Evolutionary conservation across 768 basidiomycete genomes (phyloP).

Genomic region (Trametes sanguinea): DNA sequence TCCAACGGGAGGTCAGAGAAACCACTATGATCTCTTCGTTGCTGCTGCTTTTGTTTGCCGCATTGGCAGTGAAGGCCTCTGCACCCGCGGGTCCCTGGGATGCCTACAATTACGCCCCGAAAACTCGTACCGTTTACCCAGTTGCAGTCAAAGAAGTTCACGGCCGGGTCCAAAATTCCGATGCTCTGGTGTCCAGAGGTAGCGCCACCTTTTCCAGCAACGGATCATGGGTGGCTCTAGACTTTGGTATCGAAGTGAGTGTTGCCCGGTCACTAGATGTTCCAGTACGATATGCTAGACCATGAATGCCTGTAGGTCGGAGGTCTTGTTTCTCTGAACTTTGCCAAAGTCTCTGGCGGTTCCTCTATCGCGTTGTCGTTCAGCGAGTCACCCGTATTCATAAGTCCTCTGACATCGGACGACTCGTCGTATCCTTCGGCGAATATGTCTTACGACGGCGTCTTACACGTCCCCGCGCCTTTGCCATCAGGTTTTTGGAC

Average conservation of each 20-base stretch:
- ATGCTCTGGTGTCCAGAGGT: slow-evolving; percentile 39
- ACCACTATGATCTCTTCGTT: slow-evolving; percentile 5
- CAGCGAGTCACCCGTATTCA: slow-evolving; percentile 59
- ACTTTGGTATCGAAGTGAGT: slow-evolving; percentile 56
- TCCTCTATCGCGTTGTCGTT: slow-evolving; percentile 53
- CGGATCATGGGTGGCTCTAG: slow-evolving; percentile 52
- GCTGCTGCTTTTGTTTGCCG: background rate
- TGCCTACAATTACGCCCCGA: slow-evolving; percentile 51
- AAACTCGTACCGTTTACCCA: slow-evolving; percentile 48
- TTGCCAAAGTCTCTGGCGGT: slow-evolving; percentile 35
- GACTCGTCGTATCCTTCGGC: slow-evolving; percentile 40
- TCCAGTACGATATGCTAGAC: no score
- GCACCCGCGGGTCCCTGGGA: slow-evolving; percentile 57
- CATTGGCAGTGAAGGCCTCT: slow-evolving; percentile 7
- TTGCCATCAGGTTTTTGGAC: slow-evolving; percentile 46
- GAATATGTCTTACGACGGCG: slow-evolving; percentile 49
- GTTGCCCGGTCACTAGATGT: background rate
- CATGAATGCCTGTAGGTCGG: slow-evolving; percentile 44
- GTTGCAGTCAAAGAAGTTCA: slow-evolving; percentile 39
- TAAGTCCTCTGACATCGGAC: slow-evolving; percentile 52
- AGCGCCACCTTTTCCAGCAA: slow-evolving; percentile 42
- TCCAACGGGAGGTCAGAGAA: background rate
- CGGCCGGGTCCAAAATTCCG: slow-evolving; percentile 39
- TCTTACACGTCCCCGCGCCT: slow-evolving; percentile 43
- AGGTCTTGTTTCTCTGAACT: slow-evolving; percentile 51